These are phyloP conservation scores for Fraxinus baroniana DNA, from an alignment of 305 asterid species.

Conservation along the genomic window DNA sequence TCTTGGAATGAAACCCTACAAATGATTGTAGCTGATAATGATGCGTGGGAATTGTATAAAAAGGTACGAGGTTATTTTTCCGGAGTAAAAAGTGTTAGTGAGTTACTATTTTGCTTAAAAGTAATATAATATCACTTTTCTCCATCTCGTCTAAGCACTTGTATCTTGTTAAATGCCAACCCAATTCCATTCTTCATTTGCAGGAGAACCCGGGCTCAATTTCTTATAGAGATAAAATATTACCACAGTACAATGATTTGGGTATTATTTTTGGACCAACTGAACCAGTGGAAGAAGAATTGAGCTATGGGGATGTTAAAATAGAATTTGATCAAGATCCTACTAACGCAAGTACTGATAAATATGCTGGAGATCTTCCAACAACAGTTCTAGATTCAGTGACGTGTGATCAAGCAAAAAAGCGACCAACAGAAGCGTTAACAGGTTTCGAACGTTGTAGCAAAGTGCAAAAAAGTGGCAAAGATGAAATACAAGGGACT, in stretches of 20 bases:
- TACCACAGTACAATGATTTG: conserved; percentile 24
- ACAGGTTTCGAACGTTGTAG: conserved; percentile 12
- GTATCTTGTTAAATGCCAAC: neutral
- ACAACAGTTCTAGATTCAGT: conserved; percentile 19
- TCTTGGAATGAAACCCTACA: conserved; percentile 32
- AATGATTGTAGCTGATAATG: conserved; percentile 30
- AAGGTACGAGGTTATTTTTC: conserved; percentile 23
- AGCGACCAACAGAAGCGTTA: conserved; percentile 16
- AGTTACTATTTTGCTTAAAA: neutral
- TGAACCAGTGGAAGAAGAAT: conserved; percentile 22
- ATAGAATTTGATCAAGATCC: conserved; percentile 25
- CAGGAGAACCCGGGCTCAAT: conserved; percentile 38
- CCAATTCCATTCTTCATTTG: neutral
- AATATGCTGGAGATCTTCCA: conserved; percentile 30
- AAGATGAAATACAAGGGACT: conserved; percentile 1
- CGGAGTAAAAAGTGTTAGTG: neutral
- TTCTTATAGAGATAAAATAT: conserved; percentile 26
- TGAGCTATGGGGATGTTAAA: conserved; percentile 12
- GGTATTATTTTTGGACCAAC: conserved; percentile 30
- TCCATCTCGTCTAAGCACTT: neutral
- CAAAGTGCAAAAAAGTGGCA: conserved; percentile 30
- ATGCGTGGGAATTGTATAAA: conserved; percentile 31
- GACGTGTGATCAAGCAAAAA: conserved; percentile 20
- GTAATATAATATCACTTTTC: neutral
- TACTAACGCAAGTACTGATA: conserved; percentile 24